Base-by-base conservation (phyloP, 352 stramenopile genomes). In the Globisporangium uncinulatum region DNA sequence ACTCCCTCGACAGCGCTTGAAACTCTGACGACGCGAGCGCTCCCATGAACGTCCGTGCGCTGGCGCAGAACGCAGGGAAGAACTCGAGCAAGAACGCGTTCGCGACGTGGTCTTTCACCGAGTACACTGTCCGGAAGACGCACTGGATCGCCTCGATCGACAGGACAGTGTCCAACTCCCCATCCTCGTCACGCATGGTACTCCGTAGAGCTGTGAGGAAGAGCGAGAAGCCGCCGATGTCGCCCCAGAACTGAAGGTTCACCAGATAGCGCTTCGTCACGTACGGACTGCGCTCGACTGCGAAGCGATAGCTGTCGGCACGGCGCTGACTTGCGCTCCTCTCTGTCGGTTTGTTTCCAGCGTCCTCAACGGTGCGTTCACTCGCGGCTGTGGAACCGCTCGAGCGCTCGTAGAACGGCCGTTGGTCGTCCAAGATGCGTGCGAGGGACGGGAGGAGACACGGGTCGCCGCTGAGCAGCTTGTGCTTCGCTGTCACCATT, bases 211-310 rank as follows among this genome's bases (percentile, higher is more conserved):
- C 69, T 7, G 67, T 61, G 6, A 89, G 49, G 32, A 89, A 59
- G 6, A 76, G 29, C 15, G 70, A 71, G 43, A 92, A 92, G 0
- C 79, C 82, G 10, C 68, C 76, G 17, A 81, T 29, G 14, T 70
- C 39, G 0, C 77, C 78, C 75, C 77, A 92, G 31, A 63, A 70
- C 21, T 79, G 68, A 32, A 92, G 56, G 43, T 87, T 86, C 13
- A 55, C 57, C 13, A 76, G 15, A 45, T 83, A 85, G 21, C 79
- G 71, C 11, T 53, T 31, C 14, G 72, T 82, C 3, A 67, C 67
- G 41, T 67, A 67, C 54, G 34, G 72, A 64, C 37, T 55, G 15
- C 20, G 54, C 41, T 47, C 45, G 13, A 36, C 21, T 14, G 29
- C 52, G 39, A 63, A 62, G 21, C 56, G 41, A 1, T n/a, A 32